Evolutionary conservation across 768 basidiomycete species (phyloP), one percentile per base, ranked within the genome.

Genomic region (Tulasnella sp.): DNA sequence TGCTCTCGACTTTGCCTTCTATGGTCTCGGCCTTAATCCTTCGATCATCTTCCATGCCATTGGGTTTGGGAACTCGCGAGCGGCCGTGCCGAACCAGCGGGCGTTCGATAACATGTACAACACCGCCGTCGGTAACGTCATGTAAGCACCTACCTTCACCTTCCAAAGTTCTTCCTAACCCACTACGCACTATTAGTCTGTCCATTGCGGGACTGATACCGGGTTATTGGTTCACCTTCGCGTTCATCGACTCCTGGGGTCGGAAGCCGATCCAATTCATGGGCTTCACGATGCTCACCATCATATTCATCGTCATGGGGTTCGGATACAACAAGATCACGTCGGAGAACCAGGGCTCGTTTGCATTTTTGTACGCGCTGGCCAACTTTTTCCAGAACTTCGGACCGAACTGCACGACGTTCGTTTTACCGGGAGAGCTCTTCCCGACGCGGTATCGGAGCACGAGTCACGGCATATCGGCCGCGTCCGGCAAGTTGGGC

Each of bases 71-170:
- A 79, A 79, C 5, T 79, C 86, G n/a, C 22, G 32, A 29, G 36
- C 22, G 16, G 16, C 12, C 14, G 12, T 69, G 32, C 69, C 62
- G 14, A 70, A 72, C 32, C 74, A 78, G 62, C 36, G 67, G 12
- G 75, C 75, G 47, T 73, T 77, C n/a, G 78, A 75, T 63, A 77
- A 78, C 8, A 74, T 81, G 32, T 75, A 78, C 76, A 80, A 81
- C 73, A 76, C 76, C 62, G 76, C 77, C 12, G 77, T 80, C 42
- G 92, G 91, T 16, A 93, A 92, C 80, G 77, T 74, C 42, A 77
- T 77, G 62, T 68, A 47, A 22, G 71, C 19, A 17, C 36, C 1
- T 22, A 19, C 16, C n/a, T 29, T 29, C 36, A 71, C 34, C 62
- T 72, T 41, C 72, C 4, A 29, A 34, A 17, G 64, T 34, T 22